Base-by-base conservation (phyloP, 208 protist genomes). In the Wallacemonas collosoma region DNA sequence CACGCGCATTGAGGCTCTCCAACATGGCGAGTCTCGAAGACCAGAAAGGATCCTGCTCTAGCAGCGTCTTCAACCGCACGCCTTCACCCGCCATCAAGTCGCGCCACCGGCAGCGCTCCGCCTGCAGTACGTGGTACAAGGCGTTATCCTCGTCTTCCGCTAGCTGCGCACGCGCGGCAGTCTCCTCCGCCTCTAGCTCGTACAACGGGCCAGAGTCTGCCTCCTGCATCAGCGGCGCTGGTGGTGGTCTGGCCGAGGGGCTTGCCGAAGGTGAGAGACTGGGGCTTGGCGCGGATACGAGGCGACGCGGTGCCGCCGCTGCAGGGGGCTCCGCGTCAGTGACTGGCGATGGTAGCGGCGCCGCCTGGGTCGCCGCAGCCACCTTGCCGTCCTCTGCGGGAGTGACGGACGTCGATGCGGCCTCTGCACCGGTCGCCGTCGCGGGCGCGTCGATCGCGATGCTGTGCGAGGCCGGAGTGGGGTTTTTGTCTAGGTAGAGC, bases 41-140 rank as follows among this genome's bases (percentile, higher is more conserved):
- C 75, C 75, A 80, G 75, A 72, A 80, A 39, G 70, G 64, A 44
- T 80, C 75, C 7, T 80, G 57, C 64, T 68, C 45, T 43, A 80
- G 65, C 62, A 80, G 35, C 39, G 68, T 71, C 56, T 69, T 35
- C 17, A 74, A 51, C 43, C 65, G 65, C 50, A 72, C 75, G 5
- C 75, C 64, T 17, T 75, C 75, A 1, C 65, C 75, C 4, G 60
- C 68, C 75, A 79, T 54, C 51, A 60, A 51, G n/a, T 44, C 14
- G 9, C 57, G 60, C 75, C 75, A 80, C 40, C 44, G 69, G 26
- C 63, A 65, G n/a, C 69, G 69, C 65, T 72, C 70, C 38, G 1
- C 8, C 70, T 75, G 70, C 41, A 80, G 57, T 39, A 75, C 54
- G 2, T 40, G 35, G 35, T 68, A 56, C 26, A 75, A 36, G 8